Evolutionary conservation across 352 stramenopile genomes (phyloP).

Genomic region (Pythium coloratum): DNA sequence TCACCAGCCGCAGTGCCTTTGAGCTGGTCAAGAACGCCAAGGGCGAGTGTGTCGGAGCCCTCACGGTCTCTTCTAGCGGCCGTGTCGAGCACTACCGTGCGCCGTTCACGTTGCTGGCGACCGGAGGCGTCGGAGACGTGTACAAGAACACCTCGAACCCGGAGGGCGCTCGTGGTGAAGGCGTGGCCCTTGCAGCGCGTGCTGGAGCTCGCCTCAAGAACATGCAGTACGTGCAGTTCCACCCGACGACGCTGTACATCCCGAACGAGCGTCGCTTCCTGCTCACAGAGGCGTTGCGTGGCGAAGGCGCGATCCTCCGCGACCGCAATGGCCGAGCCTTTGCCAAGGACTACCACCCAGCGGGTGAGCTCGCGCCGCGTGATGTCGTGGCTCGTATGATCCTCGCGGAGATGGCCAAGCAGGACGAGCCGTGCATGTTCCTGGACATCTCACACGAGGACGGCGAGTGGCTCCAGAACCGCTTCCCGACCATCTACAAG

Average conservation of each 20-base stretch:
- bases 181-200: constrained; percentile 76
- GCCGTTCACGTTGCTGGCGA: constrained; percentile 89
- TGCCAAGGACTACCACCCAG: constrained; percentile 91
- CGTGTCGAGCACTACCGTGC: constrained; percentile 66
- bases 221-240: constrained; percentile 97
- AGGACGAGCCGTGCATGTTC: constrained; percentile 82
- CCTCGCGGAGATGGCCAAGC: constrained; percentile 88
- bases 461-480: constrained; percentile 75
- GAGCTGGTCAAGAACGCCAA: constrained; percentile 68
- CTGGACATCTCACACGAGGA: constrained; percentile 93
- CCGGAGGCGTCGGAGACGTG: constrained; percentile 90
- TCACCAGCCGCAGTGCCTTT: constrained; percentile 67
- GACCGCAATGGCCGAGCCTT: constrained; percentile 81
- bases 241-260: constrained; percentile 94
- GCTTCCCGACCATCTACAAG: constrained; percentile 89
- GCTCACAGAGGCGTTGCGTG: constrained; percentile 91
- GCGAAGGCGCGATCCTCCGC: constrained; percentile 91
- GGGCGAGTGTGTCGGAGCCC: constrained; percentile 54
- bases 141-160: constrained; percentile 97
- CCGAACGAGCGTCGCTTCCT: constrained; percentile 90
- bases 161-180: constrained; percentile 65
- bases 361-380: constrained; percentile 90
- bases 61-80: constrained; percentile 71
- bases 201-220: constrained; percentile 79
- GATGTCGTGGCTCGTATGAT: constrained; percentile 94